phyloP scores from a whole-genome alignment of 1,284 basidiomycete genomes.

The Bjerkandera adusta region DNA sequence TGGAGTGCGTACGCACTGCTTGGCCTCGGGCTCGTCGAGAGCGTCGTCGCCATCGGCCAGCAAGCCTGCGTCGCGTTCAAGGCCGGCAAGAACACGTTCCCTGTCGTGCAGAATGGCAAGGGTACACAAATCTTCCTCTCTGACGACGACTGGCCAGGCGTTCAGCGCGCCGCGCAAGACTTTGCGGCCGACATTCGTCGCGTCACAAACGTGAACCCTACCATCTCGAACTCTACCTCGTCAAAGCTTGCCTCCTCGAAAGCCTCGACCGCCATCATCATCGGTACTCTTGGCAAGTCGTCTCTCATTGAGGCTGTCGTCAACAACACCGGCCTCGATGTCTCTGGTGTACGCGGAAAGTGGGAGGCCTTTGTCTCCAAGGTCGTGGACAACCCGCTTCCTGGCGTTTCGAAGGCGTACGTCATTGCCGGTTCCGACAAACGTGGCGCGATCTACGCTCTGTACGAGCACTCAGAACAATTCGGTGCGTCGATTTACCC shows the following conservation, averaged over 20 bases:
- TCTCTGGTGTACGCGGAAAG: slow-evolving; percentile 54
- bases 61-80: slow-evolving; percentile 32
- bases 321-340: slow-evolving; percentile 50
- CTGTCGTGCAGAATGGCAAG: slow-evolving; percentile 42
- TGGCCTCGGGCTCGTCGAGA: slow-evolving; percentile 13
- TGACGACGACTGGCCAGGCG: slow-evolving; percentile 60
- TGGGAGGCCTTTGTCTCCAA: slow-evolving; percentile 62
- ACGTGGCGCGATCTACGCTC: slow-evolving; percentile 62
- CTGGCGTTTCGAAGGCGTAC: slow-evolving; percentile 57
- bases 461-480: slow-evolving; percentile 74
- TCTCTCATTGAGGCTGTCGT: slow-evolving; percentile 56
- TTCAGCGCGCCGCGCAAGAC: slow-evolving; percentile 60
- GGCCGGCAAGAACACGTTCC: slow-evolving; percentile 30
- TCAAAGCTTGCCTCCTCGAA: slow-evolving; percentile 21
- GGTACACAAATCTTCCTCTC: slow-evolving; percentile 52
- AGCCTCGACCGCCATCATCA: slow-evolving; percentile 46
- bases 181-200: slow-evolving; percentile 61
- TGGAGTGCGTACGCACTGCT: slow-evolving; percentile 10
- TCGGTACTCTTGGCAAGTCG: slow-evolving; percentile 66
- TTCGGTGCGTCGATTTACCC: slow-evolving; percentile 45
- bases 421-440: slow-evolving; percentile 68
- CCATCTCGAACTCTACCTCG: slow-evolving; percentile 44
- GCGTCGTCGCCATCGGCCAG: slow-evolving; percentile 33
- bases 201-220: slow-evolving; percentile 53
- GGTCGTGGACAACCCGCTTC: slow-evolving; percentile 54